Base-by-base conservation (phyloP, 257 asterid genomes). In the Gentiana straminea region DNA sequence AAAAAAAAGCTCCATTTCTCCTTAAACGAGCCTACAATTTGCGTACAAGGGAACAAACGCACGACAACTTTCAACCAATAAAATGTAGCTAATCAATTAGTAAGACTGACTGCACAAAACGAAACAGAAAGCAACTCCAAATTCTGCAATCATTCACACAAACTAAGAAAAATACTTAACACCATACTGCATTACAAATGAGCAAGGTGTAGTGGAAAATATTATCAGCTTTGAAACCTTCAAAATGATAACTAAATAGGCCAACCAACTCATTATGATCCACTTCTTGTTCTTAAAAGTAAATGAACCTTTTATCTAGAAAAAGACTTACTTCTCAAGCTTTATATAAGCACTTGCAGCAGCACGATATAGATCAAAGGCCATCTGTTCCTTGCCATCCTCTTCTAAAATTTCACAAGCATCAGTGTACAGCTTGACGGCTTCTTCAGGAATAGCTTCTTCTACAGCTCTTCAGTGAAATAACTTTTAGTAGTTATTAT, bases 381-480 rank as follows among this genome's bases (percentile, higher is more conserved):
- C 80, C 99, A 92, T 92, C 57, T 85, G 97, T 69, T 81, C 99
- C 86, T 85, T 92, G 54, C 90, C 97, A 45, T 92, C 97, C 13
- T 92, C 99, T 79, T 92, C 99, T 55, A 92, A 94, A 65, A 57
- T 55, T 44, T 67, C 76, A 72, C 95, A 81, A 61, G 99, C 93
- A 73, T 86, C 95, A 53, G 64, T 77, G 67, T 85, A 92, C 55
- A 92, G 81, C 81, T 70, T 84, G 60, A 92, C 78, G 68, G 99
- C 95, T 71, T 80, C 89, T 38, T 85, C 88, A 38, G 99, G 99
- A 8, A 64, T 66, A 7, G 83, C 66, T 34, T 88, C 98, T 76
- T 92, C 97, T 67, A 92, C 56, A 64, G 95, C 97, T 68, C 99
- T 92, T 59, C 55, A 51, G 48, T 44, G 41, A 53, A 51, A 48